Conservation (phyloP, 805 yeast species). For the Millerozyma miso region DNA sequence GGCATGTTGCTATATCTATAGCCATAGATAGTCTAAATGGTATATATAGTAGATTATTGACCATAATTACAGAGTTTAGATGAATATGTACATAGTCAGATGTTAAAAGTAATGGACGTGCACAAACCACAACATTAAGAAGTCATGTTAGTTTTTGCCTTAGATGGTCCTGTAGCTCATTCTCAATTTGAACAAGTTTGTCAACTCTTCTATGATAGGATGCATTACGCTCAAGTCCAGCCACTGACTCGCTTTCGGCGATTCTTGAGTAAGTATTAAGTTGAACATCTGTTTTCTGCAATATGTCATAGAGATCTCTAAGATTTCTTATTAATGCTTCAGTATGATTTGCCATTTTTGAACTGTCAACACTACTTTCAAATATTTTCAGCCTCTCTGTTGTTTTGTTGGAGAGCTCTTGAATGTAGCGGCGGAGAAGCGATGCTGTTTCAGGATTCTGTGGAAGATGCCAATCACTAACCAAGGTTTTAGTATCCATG, state of each 20-base stretch:
- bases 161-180: conserved; percentile 6
- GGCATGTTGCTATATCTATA: conserved; percentile 35
- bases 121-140: not conserved
- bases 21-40: conserved; percentile 48
- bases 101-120: not conserved
- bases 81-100: too few species aligned
- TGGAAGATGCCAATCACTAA: conserved; percentile 10
- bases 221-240: conserved; percentile 14
- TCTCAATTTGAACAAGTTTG: conserved; percentile 12
- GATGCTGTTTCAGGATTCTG: conserved; percentile 13
- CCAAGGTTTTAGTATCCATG: not conserved
- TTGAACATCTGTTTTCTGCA: conserved; percentile 14
- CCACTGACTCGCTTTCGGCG: conserved; percentile 15
- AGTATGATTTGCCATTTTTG: conserved; percentile 3
- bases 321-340: conserved; percentile 7
- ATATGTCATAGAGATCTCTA: conserved; percentile 6
- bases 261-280: conserved; percentile 7
- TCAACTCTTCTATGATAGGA: conserved; percentile 23
- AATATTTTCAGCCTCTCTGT: not conserved
- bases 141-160: conserved; percentile 1
- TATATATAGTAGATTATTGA: conserved; percentile 42
- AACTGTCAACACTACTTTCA: conserved; percentile 1
- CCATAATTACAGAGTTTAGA: conserved; percentile 8
- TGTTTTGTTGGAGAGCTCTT: conserved; percentile 10
- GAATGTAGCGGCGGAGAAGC: conserved; percentile 13